phyloP scores from a whole-genome alignment of 257 asterid genomes.

The Gardenia jasminoides region DNA sequence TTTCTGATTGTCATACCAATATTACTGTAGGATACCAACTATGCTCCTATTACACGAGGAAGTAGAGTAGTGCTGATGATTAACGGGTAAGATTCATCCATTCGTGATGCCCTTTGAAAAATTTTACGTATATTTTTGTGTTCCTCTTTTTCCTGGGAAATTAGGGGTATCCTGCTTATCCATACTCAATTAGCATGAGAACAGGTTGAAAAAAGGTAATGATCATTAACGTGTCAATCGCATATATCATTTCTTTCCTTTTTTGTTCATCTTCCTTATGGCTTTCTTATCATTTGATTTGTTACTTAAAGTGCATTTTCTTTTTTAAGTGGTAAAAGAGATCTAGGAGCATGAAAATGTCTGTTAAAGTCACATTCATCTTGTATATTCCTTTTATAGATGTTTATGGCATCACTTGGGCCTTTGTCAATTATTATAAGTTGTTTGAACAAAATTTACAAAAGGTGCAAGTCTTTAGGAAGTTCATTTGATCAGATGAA shows the following conservation, averaged over 20 bases:
- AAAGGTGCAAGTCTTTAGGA: not conserved
- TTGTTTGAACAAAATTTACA: not conserved
- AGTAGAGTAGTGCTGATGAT: conserved; percentile 86
- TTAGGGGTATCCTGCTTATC: not conserved
- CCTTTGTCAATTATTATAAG: no score
- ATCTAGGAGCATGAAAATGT: not conserved
- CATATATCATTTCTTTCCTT: not conserved
- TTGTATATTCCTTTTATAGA: no score
- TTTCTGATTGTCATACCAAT: conserved; percentile 14
- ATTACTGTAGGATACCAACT: conserved; percentile 80
- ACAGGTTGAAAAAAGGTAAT: not conserved
- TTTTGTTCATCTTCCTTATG: not conserved
- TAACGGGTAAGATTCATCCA: conserved; percentile 64
- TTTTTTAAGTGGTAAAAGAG: not conserved
- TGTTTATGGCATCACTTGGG: no score
- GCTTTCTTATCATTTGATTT: not conserved
- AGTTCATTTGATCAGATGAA: not conserved
- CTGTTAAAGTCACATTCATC: no score
- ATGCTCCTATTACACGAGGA: conserved; percentile 88
- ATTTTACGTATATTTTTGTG: not conserved
- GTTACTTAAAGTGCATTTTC: not conserved
- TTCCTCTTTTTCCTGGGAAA: not conserved
- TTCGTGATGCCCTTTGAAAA: not conserved
- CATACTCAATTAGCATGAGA: not conserved
- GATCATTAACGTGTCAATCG: not conserved